A percentile compares a stretch with the other conserved stretches of the same genome.
phyloP scores from a whole-genome alignment of 345 rosid genomes.

The Sonneratia alba region DNA sequence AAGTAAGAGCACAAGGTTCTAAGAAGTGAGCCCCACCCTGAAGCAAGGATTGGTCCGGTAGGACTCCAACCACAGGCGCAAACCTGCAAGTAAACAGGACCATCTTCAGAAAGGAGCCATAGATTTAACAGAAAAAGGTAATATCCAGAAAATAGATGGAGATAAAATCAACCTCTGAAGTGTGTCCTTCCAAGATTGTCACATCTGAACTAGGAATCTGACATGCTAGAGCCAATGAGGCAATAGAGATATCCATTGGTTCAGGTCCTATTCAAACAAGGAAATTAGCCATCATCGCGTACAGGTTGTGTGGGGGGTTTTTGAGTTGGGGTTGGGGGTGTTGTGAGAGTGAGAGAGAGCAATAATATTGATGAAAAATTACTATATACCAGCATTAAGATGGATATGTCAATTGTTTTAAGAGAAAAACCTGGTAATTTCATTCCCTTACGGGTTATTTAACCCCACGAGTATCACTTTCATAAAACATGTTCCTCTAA shows the following conservation, averaged over 20 bases:
- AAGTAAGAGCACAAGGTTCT: not conserved
- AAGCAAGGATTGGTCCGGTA: conserved; percentile 91
- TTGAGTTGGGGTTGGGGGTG: too few relatives aligned
- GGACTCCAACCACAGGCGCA: conserved; percentile 99
- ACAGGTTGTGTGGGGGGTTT: not conserved
- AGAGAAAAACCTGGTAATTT: not conserved
- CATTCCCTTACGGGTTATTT: not conserved
- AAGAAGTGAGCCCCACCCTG: conserved; percentile 54
- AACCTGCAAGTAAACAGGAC: conserved; percentile 37
- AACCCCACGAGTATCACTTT: not conserved
- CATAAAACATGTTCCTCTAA: not conserved
- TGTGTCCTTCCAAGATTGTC: conserved; percentile 90
- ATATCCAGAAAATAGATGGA: not conserved
- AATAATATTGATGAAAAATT: not conserved
- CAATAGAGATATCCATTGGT: conserved; percentile 59
- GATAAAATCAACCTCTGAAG: conserved; percentile 65
- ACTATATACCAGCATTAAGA: not conserved
- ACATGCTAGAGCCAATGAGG: conserved; percentile 45
- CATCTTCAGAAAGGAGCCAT: not conserved
- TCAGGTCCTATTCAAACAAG: conserved; percentile 38
- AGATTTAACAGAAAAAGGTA: not conserved
- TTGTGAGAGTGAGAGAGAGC: not conserved
- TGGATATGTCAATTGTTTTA: not conserved
- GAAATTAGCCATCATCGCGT: not conserved
- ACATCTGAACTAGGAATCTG: conserved; percentile 83